Conservation (phyloP, 2,329 filamentous ascomycete species). For the Knufia fluminis region DNA sequence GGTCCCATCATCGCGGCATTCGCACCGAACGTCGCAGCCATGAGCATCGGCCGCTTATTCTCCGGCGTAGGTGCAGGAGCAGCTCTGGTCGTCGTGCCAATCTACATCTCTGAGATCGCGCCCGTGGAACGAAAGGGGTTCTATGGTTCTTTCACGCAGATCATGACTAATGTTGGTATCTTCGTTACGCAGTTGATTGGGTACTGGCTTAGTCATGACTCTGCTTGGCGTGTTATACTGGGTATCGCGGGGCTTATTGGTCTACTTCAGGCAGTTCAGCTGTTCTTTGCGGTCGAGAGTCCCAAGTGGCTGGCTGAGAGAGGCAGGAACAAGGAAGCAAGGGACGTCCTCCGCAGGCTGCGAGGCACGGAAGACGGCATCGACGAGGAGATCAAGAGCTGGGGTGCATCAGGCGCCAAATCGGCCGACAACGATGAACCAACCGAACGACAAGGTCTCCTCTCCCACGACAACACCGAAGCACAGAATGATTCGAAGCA, state of each 20-base stretch:
- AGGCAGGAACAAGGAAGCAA: constrained; percentile 52
- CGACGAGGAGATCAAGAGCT: constrained; percentile 59
- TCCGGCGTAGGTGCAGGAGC: constrained; percentile 80
- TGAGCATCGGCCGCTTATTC: constrained; percentile 67
- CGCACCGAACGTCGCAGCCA: constrained; percentile 54
- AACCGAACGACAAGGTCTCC: constrained; percentile 63
- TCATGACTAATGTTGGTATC: constrained; percentile 89
- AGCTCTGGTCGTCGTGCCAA: constrained; percentile 81
- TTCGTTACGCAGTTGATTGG: constrained; percentile 73
- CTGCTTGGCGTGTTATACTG: constrained; percentile 75
- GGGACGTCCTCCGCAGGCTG: constrained; percentile 62
- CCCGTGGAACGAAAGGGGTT: constrained; percentile 66
- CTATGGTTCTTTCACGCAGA: constrained; percentile 78
- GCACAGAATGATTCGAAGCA: constrained; percentile 21
- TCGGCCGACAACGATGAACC: constrained; percentile 19
- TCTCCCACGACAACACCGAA: constrained; percentile 32
- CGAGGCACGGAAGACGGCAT: constrained; percentile 62
- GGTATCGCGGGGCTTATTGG: constrained; percentile 63
- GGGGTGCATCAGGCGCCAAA: constrained; percentile 31
- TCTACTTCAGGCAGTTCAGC: constrained; percentile 54
- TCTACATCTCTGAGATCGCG: constrained; percentile 89
- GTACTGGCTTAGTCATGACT: constrained; percentile 73
- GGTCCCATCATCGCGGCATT: constrained; percentile 70
- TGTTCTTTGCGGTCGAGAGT: constrained; percentile 76
- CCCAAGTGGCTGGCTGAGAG: constrained; percentile 74